Conservation (phyloP, 2,329 filamentous ascomycete species). For the Ascochyta fabae region DNA sequence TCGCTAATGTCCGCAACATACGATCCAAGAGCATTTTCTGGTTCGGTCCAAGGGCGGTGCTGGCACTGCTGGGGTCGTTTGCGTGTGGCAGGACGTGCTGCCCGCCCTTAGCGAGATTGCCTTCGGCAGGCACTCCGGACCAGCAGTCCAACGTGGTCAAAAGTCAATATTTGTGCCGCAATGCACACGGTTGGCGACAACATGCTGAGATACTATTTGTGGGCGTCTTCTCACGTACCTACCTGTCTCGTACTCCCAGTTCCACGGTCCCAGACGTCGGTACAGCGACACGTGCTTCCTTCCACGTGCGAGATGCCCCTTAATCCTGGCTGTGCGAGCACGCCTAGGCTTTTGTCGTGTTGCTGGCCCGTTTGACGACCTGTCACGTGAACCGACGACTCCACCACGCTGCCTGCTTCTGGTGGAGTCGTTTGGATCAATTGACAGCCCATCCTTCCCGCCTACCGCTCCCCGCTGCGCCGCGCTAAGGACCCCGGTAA, state of each 20-base stretch:
- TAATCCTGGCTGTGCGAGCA: neutral
- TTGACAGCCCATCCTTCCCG: constrained; percentile 45
- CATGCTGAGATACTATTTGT: neutral
- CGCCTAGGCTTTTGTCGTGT: neutral
- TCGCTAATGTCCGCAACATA: constrained; percentile 11
- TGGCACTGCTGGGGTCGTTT: constrained; percentile 5
- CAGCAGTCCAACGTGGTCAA: constrained; percentile 1
- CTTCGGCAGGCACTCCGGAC: constrained; percentile 5
- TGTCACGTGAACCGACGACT: constrained; percentile 4
- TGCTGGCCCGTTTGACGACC: neutral
- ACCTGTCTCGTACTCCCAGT: neutral
- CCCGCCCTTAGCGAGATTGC: constrained; percentile 17
- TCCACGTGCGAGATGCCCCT: constrained; percentile 5
- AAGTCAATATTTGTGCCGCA: constrained; percentile 13
- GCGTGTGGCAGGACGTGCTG: constrained; percentile 16
- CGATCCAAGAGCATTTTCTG: neutral
- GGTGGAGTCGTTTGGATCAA: constrained; percentile 26
- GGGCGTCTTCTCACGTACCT: neutral
- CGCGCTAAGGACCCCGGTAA: constrained; percentile 30
- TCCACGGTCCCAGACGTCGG: constrained; percentile 1
- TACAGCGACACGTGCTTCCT: neutral
- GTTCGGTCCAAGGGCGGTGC: too few relatives aligned
- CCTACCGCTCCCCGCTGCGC: constrained; percentile 31
- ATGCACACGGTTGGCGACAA: constrained; percentile 6
- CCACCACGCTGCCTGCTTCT: neutral